Evolutionary conservation across 352 stramenopile genomes (phyloP).

Genomic region (Phytophthora citrophthora): DNA sequence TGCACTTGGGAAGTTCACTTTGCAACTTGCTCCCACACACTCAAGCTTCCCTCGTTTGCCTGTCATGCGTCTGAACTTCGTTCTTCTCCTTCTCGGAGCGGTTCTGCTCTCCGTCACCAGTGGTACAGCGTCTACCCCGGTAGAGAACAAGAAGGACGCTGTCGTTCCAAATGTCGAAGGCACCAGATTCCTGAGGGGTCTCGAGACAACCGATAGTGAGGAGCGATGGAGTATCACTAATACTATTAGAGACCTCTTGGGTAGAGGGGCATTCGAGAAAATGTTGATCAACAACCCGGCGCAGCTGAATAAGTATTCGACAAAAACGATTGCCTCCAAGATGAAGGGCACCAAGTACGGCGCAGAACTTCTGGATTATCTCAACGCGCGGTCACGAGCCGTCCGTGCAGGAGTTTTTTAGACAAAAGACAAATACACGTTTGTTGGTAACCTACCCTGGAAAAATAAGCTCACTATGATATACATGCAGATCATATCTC

Average conservation of each 20-base stretch:
- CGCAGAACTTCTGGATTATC: not conserved
- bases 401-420: not conserved
- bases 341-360: not conserved
- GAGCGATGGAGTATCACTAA: not conserved
- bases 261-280: not conserved
- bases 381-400: not conserved
- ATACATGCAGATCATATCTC: too few species aligned
- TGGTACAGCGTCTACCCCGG: not conserved
- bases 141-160: not conserved
- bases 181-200: not conserved
- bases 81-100: not conserved
- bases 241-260: not conserved
- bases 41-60: not conserved
- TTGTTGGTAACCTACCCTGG: too few species aligned
- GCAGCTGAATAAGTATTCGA: not conserved
- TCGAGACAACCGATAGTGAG: not conserved
- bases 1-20: not conserved
- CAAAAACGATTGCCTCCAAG: not conserved
- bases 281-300: not conserved
- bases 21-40: not conserved
- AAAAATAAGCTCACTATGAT: too few species aligned
- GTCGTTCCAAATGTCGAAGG: not conserved
- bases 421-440: not conserved
- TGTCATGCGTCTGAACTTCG: slow-evolving; percentile 1
- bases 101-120: not conserved